phyloP scores from a whole-genome alignment of 768 basidiomycete species.

The Trametes elegans region DNA sequence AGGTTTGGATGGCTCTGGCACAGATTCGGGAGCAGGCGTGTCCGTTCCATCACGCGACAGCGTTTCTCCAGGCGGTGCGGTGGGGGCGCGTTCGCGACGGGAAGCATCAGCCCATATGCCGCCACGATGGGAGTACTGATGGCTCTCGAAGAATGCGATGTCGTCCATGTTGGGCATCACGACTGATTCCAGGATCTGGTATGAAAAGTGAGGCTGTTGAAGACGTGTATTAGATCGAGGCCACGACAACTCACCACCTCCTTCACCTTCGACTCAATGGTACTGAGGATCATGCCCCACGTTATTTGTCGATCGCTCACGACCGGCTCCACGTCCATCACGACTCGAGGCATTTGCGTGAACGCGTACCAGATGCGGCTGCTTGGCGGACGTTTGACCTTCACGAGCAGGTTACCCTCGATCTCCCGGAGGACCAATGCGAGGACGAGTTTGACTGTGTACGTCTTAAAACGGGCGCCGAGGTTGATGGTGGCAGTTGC shows the following conservation, averaged over 20 bases:
- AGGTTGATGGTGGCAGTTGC: conserved; percentile 86
- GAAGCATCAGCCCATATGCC: conserved; percentile 87
- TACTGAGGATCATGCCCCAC: conserved; percentile 87
- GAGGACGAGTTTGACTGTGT: conserved; percentile 85
- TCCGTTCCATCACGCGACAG: conserved; percentile 24
- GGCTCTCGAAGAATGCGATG: conserved; percentile 90
- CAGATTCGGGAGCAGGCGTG: conserved; percentile 38
- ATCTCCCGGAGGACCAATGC: conserved; percentile 86
- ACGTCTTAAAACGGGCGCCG: conserved; percentile 82
- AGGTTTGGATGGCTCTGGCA: conserved; percentile 17
- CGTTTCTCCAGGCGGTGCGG: not conserved
- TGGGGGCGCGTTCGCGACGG: conserved; percentile 36
- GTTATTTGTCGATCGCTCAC: conserved; percentile 94
- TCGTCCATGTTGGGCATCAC: conserved; percentile 99
- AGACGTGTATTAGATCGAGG: not conserved
- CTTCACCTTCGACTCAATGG: conserved; percentile 85
- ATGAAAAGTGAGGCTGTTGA: not conserved
- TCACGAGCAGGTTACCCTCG: conserved; percentile 87
- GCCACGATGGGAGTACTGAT: conserved; percentile 61
- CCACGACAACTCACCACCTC: conserved; percentile 67
- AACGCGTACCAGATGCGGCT: conserved; percentile 97
- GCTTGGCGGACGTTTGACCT: conserved; percentile 92
- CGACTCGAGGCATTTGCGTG: conserved; percentile 84
- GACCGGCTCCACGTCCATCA: conserved; percentile 87
- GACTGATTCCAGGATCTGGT: conserved; percentile 87